Evolutionary conservation across 208 protist species (phyloP), one percentile per base, ranked within the genome.

Genomic region (Acanthamoeba divionensis): DNA sequence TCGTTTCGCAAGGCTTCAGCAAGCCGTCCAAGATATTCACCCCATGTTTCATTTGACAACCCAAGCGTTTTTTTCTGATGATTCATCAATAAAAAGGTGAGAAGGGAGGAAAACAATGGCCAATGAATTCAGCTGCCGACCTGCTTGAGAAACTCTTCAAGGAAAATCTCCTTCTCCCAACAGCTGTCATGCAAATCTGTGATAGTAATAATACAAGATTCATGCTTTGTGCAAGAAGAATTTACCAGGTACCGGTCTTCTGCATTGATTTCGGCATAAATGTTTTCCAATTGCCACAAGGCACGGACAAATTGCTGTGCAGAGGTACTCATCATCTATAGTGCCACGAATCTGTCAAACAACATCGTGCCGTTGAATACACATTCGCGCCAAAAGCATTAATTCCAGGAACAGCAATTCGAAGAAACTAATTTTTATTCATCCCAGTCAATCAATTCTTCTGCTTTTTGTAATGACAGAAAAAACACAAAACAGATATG

Each of bases 111-210:
- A 10, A 50, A 33, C 31, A 57, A 82, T 7, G 9, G 3, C 24
- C 55, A 60, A 36, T 12, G 38, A 60, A 62, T 0, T 60, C 7
- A 15, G 21, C 1, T 29, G 3, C 8, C 1, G 47, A 44, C 3
- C 65, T 6, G 50, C 77, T 66, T 86, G 77, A 24, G 77, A 29
- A 86, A 50, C 52, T 86, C 77, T 12, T 86, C 77, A 41, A 48
- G 66, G 50, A 86, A 86, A 21, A 86, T n/a, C 45, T 86, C 77
- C 31, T 86, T 86, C 33, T 86, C 77, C 77, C 77, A 86, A 12
- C 60, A 6, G 15, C 54, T n/a, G 21, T 86, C 77, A 21, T 66
- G 24, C 2, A 86, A 55, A 66, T 86, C 50, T n/a, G 77, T 86
- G n/a, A 60, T 33, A 0, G 77, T 66, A n/a, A 86, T 21, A 33